Percentiles rank a stretch among this genome's conserved stretches.
Evolutionary conservation across 2,329 filamentous ascomycete genomes (phyloP).

Genomic region (Botrytis squamosa): DNA sequence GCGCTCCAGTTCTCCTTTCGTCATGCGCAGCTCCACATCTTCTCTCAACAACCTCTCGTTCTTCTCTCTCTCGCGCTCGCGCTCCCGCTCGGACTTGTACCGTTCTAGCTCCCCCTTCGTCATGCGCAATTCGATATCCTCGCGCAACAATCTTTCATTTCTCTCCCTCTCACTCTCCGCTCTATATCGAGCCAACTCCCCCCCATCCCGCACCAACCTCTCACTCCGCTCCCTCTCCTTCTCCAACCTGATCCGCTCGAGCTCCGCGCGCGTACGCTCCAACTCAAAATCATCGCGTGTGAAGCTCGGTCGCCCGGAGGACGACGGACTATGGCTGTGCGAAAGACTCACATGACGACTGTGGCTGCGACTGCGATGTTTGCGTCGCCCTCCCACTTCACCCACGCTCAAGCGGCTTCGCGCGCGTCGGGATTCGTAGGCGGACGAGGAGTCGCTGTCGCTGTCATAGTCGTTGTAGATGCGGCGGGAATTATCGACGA

Average conservation of each 20-base stretch:
- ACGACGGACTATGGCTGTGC: not conserved
- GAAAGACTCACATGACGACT: conserved; percentile 19
- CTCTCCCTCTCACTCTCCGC: conserved; percentile 1
- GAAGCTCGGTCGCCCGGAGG: not conserved
- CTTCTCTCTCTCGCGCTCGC: too few relatives aligned
- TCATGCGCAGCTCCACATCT: not conserved
- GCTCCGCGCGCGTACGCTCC: conserved; percentile 47
- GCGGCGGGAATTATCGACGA: conserved; percentile 53
- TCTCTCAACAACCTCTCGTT: conserved; percentile 5
- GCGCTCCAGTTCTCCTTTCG: conserved; percentile 8
- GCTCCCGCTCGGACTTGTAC: too few relatives aligned
- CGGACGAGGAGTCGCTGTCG: conserved; percentile 13
- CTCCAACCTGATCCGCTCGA: conserved; percentile 47
- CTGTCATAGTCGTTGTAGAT: conserved; percentile 12
- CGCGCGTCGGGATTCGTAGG: not conserved
- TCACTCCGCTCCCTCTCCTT: conserved; percentile 40
- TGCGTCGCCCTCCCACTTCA: not conserved
- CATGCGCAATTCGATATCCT: conserved; percentile 10
- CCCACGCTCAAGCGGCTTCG: conserved; percentile 32
- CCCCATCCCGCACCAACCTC: conserved; percentile 46
- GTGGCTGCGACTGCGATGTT: conserved; percentile 14
- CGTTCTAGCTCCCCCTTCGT: conserved; percentile 8
- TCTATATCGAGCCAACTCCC: conserved; percentile 6
- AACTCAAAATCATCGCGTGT: conserved; percentile 40
- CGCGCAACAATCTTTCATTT: conserved; percentile 48